These are phyloP conservation scores for Linnemannia zychae DNA, from an alignment of 192 early-diverging fungal species.

Conservation along the genomic window DNA sequence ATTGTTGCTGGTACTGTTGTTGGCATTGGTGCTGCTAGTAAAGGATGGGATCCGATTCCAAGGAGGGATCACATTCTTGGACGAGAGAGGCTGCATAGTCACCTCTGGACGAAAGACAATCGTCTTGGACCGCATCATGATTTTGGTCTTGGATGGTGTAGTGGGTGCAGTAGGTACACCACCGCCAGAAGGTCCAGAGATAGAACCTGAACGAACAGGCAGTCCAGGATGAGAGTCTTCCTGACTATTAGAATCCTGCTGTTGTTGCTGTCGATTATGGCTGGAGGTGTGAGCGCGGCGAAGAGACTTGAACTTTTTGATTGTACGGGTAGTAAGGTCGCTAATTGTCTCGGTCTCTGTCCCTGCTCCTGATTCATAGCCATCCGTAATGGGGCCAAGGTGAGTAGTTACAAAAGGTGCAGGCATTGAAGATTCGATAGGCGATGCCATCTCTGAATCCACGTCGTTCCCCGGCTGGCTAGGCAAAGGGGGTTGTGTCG, in stretches of 20 bases:
- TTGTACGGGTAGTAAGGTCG: constrained; percentile 33
- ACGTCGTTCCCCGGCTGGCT: neutral
- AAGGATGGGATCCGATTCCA: constrained; percentile 49
- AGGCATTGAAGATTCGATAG: constrained; percentile 4
- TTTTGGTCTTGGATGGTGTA: constrained; percentile 23
- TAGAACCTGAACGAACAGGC: neutral
- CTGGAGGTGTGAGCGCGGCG: constrained; percentile 31
- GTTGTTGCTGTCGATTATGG: neutral
- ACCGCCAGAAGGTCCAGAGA: neutral
- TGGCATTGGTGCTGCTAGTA: neutral
- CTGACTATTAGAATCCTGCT: neutral
- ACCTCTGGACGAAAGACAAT: constrained; percentile 50
- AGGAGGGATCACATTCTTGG: constrained; percentile 48
- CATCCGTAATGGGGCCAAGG: neutral
- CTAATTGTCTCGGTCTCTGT: neutral
- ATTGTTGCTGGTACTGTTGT: neutral
- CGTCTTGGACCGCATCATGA: constrained; percentile 47
- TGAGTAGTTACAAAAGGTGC: neutral
- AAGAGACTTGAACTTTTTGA: constrained; percentile 48
- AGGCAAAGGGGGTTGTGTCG: neutral
- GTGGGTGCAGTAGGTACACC: neutral
- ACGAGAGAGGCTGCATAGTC: constrained; percentile 48
- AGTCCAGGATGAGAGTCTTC: neutral
- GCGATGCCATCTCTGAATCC: constrained; percentile 37
- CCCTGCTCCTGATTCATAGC: neutral